Evolutionary conservation across 768 basidiomycete species (phyloP).

Genomic region (Agaricus blazei): DNA sequence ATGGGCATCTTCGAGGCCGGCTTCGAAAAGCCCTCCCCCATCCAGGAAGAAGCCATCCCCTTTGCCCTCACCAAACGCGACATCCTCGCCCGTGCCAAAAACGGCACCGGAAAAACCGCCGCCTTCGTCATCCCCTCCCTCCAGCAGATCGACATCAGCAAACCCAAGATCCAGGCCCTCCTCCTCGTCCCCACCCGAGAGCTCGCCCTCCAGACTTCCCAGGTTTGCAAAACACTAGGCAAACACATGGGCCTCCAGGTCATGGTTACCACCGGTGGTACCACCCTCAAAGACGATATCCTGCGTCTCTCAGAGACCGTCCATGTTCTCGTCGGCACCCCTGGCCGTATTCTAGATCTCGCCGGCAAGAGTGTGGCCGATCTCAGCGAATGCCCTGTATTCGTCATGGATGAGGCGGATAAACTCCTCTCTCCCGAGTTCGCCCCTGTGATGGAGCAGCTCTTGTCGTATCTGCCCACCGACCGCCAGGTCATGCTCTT

Average conservation of each 20-base stretch:
- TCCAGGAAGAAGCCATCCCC: constrained; percentile 99
- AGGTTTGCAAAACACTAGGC: constrained; percentile 95
- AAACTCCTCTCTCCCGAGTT: constrained; percentile 97
- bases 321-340: constrained; percentile 96
- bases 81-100: constrained; percentile 92
- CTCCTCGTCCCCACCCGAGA: constrained; percentile 98
- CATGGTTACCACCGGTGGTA: constrained; percentile 99
- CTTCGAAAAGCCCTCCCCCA: constrained; percentile 93
- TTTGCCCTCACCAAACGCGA: constrained; percentile 91
- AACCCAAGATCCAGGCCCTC: constrained; percentile 90
- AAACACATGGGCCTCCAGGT: constrained; percentile 95
- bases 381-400: constrained; percentile 89
- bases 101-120: constrained; percentile 97
- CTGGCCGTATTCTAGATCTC: constrained; percentile 92
- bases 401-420: constrained; percentile 99
- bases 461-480: constrained; percentile 77
- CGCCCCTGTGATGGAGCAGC: constrained; percentile 96
- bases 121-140: constrained; percentile 98
- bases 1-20: constrained; percentile 99
- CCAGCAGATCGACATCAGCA: constrained; percentile 81
- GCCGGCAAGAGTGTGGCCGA: constrained; percentile 92
- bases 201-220: constrained; percentile 96
- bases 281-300: constrained; percentile 97
- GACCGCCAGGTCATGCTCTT: constrained; percentile 98
- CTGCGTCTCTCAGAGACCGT: constrained; percentile 84